Evolutionary conservation across 345 rosid genomes (phyloP).

Genomic region (Passiflora organensis): DNA sequence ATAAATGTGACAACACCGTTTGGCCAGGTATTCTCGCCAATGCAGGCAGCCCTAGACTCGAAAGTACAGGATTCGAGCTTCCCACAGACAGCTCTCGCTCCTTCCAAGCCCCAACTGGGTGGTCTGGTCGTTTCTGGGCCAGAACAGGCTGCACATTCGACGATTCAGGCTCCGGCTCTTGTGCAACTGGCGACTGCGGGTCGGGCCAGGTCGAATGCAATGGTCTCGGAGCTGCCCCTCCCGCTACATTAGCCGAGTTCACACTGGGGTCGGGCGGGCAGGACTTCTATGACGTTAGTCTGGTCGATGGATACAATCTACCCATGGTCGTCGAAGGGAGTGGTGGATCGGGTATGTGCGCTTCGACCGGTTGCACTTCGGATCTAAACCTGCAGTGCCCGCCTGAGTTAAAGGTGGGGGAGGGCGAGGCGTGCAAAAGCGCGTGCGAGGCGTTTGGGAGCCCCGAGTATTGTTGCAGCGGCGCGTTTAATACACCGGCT

Average conservation of each 20-base stretch:
- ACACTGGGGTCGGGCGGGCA: constrained; percentile 49
- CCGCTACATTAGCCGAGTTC: constrained; percentile 33
- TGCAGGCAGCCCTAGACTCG: constrained; percentile 31
- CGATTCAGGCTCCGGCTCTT: constrained; percentile 24
- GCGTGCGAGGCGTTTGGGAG: constrained; percentile 91
- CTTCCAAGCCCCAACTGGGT: constrained; percentile 26
- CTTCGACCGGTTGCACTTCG: constrained; percentile 65
- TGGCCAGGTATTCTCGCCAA: constrained; percentile 34
- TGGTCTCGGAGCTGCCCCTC: constrained; percentile 32
- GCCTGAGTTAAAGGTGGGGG: constrained; percentile 55
- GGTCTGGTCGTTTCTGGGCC: constrained; percentile 36
- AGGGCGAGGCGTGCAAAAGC: constrained; percentile 77
- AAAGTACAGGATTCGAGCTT: constrained; percentile 29
- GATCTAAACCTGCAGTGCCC: constrained; percentile 86
- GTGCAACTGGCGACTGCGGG: constrained; percentile 31
- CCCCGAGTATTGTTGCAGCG: constrained; percentile 94
- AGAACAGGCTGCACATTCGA: constrained; percentile 29
- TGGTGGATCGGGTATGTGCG: constrained; percentile 78
- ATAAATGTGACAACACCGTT: constrained; percentile 26
- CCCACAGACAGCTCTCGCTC: constrained; percentile 22
- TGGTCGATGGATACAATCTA: constrained; percentile 89
- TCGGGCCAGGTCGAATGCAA: constrained; percentile 30
- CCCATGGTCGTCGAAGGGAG: constrained; percentile 72
- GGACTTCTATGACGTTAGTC: constrained; percentile 92
- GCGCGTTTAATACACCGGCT: constrained; percentile 79